These are phyloP conservation scores for Malassezia pachydermatis DNA, from an alignment of 1,284 basidiomycete genomes.

Conservation along the genomic window DNA sequence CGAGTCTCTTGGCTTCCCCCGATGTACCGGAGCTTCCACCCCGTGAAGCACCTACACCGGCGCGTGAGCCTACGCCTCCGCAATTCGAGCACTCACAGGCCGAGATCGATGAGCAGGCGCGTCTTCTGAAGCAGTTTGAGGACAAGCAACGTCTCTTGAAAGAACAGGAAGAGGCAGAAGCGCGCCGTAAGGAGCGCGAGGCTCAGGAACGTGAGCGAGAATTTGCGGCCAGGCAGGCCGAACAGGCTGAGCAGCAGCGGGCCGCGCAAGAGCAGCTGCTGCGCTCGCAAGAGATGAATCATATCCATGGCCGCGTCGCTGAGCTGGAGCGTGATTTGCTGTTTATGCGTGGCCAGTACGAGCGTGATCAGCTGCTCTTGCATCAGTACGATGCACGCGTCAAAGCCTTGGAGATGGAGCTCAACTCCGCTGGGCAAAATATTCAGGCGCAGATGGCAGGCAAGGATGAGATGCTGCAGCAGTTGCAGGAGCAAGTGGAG, in stretches of 20 bases:
- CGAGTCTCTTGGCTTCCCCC: constrained; percentile 45
- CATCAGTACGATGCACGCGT: constrained; percentile 96
- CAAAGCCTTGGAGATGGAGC: constrained; percentile 86
- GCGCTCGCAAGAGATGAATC: constrained; percentile 64
- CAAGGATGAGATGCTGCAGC: constrained; percentile 90
- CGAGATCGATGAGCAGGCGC: constrained; percentile 82
- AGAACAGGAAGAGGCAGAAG: constrained; percentile 70
- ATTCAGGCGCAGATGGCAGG: constrained; percentile 76
- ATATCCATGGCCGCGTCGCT: constrained; percentile 53
- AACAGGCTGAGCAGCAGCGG: constrained; percentile 79
- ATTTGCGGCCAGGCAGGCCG: constrained; percentile 77
- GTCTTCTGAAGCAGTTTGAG: constrained; percentile 92
- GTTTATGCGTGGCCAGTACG: constrained; percentile 89
- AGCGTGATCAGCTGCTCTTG: constrained; percentile 92
- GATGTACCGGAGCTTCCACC: constrained; percentile 35
- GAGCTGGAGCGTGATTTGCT: constrained; percentile 85
- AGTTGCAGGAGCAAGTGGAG: constrained; percentile 90
- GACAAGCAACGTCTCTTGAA: constrained; percentile 78
- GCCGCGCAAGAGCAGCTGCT: constrained; percentile 75
- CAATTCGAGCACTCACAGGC: constrained; percentile 44
- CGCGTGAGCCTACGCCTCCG: constrained; percentile 25
- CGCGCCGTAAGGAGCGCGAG: constrained; percentile 63
- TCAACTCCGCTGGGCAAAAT: constrained; percentile 67
- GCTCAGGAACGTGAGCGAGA: constrained; percentile 75
- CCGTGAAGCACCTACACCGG: constrained; percentile 21